Evolutionary conservation across 192 early-diverging fungal genomes (phyloP), one percentile per base, ranked within the genome.

Genomic region (Mycoemilia scoparia): DNA sequence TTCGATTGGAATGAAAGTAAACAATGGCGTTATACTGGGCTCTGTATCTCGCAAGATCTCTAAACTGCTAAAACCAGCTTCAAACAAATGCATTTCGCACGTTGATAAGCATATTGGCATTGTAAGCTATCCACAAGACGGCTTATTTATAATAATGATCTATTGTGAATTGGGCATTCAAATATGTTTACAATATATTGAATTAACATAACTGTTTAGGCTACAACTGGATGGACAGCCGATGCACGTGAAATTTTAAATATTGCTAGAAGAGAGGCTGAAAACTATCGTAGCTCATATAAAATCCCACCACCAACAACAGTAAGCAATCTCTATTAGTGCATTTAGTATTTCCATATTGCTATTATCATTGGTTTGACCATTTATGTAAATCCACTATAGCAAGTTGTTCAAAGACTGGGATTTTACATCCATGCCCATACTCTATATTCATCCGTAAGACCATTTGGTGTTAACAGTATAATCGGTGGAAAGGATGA

Each of bases 21-120:
- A 87, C 57, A 90, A 85, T 44, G 95, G 95, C 35, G 82, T 99
- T 17, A 87, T 99, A 12, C 67, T 99, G 31, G 95, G 89, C 2
- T 84, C 92, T 19, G 91, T 93, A 43, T 96, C 96, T 54, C 73
- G 96, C 43, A 69, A 90, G 47, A 78, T 83, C 37, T 95, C 91
- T 13, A 89, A 96, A 50, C 67, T 99, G 30, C 67, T 96, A 15
- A 87, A 95, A 13, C 76, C 89, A 14, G 72, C 80, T 21, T 80
- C 87, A 10, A 99, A 99, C 70, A 76, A 73, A 39, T 73, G 91
- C 36, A 95, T 96, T 43, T 74, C 74, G 66, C 83, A 81, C 21
- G 87, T 77, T 8, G 91, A 92, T 49, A 66, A 57, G 23, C 88
- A 99, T 42, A 73, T 93, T 54, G 95, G 95, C 29, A 73, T 99